Evolutionary conservation across 2,329 filamentous ascomycete genomes (phyloP).

Genomic region (Ambrosiella cleistominuta): DNA sequence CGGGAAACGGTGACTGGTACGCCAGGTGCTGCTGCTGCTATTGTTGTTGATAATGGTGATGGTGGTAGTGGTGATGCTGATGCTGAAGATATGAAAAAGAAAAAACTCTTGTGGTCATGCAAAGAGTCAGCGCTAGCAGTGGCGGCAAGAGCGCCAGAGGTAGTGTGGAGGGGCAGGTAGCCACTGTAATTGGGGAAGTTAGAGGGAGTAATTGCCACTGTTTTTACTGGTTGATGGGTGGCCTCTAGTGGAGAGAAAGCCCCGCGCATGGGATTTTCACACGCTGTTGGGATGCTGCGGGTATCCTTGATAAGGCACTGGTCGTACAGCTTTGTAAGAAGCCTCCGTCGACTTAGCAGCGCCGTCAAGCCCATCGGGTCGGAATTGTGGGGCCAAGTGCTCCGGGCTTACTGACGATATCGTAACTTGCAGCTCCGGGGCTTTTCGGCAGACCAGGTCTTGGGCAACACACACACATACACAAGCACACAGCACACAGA

Average conservation of each 20-base stretch:
- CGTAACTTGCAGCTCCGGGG: too few relatives aligned
- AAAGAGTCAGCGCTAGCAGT: background rate
- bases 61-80: slow-evolving; percentile 14
- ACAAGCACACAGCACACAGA: too few relatives aligned
- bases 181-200: background rate
- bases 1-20: slow-evolving; percentile 14
- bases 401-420: too few relatives aligned
- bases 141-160: background rate
- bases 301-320: background rate
- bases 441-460: too few relatives aligned
- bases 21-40: slow-evolving; percentile 14
- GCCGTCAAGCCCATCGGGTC: background rate
- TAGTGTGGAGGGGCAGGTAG: background rate
- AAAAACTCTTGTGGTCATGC: slow-evolving; percentile 4
- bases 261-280: background rate
- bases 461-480: too few relatives aligned
- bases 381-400: too few relatives aligned
- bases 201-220: background rate
- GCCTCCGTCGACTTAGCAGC: background rate
- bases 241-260: background rate
- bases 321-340: background rate
- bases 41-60: slow-evolving; percentile 14
- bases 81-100: slow-evolving; percentile 14
- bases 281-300: background rate
- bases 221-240: background rate